Evolutionary conservation across 208 protist species (phyloP), one percentile per base, ranked within the genome.

Genomic region (Trypanosoma boissoni): DNA sequence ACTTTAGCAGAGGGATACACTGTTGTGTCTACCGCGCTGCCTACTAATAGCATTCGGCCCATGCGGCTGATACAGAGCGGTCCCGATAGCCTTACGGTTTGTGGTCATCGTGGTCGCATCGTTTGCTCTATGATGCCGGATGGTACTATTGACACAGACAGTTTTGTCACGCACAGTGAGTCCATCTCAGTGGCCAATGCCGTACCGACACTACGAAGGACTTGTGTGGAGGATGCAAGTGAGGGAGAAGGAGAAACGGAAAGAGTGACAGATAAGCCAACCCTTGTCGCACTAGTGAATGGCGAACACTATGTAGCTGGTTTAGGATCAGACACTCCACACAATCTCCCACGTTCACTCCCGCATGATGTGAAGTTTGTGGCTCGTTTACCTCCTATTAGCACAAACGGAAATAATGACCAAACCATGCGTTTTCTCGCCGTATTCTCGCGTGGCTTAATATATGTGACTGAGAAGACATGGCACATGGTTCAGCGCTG

Each of bases 401-500:
- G 8, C 34, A 16, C 34, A 39, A 39, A 39, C 8, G 34, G 34
- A 39, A n/a, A n/a, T n/a, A n/a, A n/a, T n/a, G 34, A 12, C 6
- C 34, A 6, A 39, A 16, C 34, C 12, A 39, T 54, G 21, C 51
- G 46, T 5, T 64, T 76, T 43, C 46, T 94, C 26, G 88, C 74
- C 36, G 73, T 70, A 60, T 94, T 94, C 58, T 81, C 79, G 45
- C 76, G 78, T 48, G 88, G 88, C 26, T 58, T 94, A 37, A 29
- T 94, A 18, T 64, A 81, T 23, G 72, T 77, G 5, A 64, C 62
- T 24, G 61, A 55, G 18, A 57, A 70, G 10, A 51, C 71, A 43
- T 95, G 88, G 84, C 60, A 76, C 60, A 95, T 92, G 84, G 50
- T 79, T 42, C 39, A 67, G 4, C 82, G 88, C 32, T 75, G 74